A percentile compares a stretch with the other conserved stretches of the same genome.
These are phyloP conservation scores for Neurospora sp. DNA, from an alignment of 495 filamentous ascomycete genomes.

Conservation along the genomic window DNA sequence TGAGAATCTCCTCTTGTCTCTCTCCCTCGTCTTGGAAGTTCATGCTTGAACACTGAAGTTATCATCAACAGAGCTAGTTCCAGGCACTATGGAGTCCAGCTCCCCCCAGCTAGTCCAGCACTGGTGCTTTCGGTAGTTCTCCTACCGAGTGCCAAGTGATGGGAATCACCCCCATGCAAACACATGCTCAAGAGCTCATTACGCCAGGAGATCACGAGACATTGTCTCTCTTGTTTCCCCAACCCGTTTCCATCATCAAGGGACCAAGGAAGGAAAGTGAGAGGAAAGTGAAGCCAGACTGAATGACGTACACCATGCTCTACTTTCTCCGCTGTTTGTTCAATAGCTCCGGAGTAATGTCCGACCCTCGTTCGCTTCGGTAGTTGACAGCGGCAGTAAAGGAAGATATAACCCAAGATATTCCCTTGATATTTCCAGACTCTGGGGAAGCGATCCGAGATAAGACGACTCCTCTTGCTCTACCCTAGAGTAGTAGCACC, in stretches of 20 bases:
- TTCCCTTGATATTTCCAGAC: not conserved
- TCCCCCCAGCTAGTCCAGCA: not conserved
- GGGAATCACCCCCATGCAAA: not conserved
- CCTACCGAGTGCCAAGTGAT: not conserved
- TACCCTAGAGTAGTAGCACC: not conserved
- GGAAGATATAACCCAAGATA: not conserved
- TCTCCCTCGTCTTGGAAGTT: not conserved
- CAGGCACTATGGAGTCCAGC: not conserved
- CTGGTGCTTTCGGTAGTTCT: not conserved
- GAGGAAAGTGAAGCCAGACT: not conserved
- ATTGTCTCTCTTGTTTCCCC: not conserved
- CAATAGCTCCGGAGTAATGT: not conserved
- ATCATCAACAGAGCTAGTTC: not conserved
- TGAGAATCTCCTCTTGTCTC: not conserved
- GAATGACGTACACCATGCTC: not conserved
- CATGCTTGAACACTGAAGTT: not conserved
- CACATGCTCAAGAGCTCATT: not conserved
- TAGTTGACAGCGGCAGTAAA: not conserved
- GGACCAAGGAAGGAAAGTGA: not conserved
- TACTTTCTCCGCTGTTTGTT: not conserved
- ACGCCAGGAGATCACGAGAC: not conserved
- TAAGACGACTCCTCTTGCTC: not conserved
- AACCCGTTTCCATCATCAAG: not conserved
- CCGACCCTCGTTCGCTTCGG: not conserved
- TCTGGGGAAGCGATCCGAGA: not conserved